Evolutionary conservation across 139 green algal species (phyloP).

Genomic region (Chlorella sp.): DNA sequence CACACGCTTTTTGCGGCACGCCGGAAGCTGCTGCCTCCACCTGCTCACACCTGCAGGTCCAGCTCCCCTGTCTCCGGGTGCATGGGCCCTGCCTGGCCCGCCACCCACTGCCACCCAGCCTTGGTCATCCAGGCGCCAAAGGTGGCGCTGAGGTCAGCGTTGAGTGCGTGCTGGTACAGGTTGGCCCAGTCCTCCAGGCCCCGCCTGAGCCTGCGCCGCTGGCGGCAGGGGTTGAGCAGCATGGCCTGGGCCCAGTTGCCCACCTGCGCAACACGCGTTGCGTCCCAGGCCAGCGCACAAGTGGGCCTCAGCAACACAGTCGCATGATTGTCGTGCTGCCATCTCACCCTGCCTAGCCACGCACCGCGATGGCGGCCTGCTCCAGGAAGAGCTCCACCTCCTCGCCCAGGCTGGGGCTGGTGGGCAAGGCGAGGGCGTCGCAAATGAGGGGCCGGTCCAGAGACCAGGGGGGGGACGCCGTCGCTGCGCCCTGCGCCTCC

Average conservation of each 20-base stretch:
- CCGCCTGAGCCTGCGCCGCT: constrained; percentile 56
- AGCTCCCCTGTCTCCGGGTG: not conserved
- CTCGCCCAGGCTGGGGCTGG: not conserved
- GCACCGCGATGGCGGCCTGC: constrained; percentile 51
- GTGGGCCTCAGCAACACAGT: not conserved
- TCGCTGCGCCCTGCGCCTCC: not conserved
- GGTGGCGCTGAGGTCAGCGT: constrained; percentile 39
- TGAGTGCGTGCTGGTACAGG: constrained; percentile 65
- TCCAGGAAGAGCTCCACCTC: constrained; percentile 66
- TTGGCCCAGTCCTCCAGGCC: constrained; percentile 74
- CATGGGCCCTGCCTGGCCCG: not conserved
- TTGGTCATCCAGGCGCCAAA: constrained; percentile 26
- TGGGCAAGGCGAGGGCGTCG: constrained; percentile 6
- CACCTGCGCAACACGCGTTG: constrained; percentile 1
- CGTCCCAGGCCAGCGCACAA: not conserved
- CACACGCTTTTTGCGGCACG: not conserved
- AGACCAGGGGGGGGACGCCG: constrained; percentile 15
- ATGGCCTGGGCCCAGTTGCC: constrained; percentile 47
- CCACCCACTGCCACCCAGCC: constrained; percentile 28
- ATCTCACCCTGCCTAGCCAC: not conserved
- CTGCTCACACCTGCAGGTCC: not conserved
- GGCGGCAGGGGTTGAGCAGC: constrained; percentile 65
- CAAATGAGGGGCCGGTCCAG: constrained; percentile 20
- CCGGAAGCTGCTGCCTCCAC: not conserved
- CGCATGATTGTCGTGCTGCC: not conserved